Base-by-base conservation (phyloP, 2,329 filamentous ascomycete species). In the Cordyceps cateniannulata region DNA sequence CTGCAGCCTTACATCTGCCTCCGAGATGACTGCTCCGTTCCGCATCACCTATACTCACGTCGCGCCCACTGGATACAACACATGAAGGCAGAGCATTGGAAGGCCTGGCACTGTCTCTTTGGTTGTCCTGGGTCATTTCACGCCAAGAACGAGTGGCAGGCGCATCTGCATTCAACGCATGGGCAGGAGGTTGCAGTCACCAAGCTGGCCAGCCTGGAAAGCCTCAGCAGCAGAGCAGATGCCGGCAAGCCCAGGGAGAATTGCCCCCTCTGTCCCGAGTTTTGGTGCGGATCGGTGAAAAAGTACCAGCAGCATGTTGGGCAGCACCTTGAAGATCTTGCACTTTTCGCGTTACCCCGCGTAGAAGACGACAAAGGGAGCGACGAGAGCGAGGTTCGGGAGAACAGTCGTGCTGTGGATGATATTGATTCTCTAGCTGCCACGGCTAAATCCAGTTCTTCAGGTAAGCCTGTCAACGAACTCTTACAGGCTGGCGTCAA, bases 1-100 rank as follows among this genome's bases (percentile, higher is more conserved):
- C 58, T 60, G 14, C 49, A 51, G 20, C 58, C 58, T 18, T 60
- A 60, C 20, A 18, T 60, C 25, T 54, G 58, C 14, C 49, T 60
- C n/a, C 10, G 16, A 3, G 20, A 35, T 2, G 42, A 45, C 10
- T 60, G 58, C 49, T 47, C 44, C 20, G 44, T 14, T 47, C 44
- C 44, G 10, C 20, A 47, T 16, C 22, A 47, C 22, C 44, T 47
- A 1, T 47, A 47, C 44, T 3, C 44, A 5, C 44, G 44, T 16
- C 44, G 44, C 10, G 22, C 44, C 2, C 44, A 47, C 20, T 47
- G 44, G 44, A 47, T 47, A 20, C 20, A 25, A 6, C 44, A 47
- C 10, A 47, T 47, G 22, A 47, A 25, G 6, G 22, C 44, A 12
- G 44, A 47, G 44, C 44, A 47, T 8, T 47, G 44, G 44, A 47